Evolutionary conservation across 257 asterid genomes (phyloP).

Genomic region (Ilex asprella): DNA sequence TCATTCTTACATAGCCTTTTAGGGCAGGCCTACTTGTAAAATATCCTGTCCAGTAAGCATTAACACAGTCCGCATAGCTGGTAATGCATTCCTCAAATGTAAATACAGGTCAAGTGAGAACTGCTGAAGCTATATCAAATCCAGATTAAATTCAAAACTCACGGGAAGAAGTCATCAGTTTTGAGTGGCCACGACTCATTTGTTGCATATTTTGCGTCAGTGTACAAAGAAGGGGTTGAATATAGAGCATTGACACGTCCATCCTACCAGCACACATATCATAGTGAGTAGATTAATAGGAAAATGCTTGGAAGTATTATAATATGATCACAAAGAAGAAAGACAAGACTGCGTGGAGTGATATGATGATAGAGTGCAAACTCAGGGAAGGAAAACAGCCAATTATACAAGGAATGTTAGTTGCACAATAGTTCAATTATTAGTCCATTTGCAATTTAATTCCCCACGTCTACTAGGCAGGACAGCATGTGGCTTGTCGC

Average conservation of each 20-base stretch:
- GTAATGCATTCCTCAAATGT: constrained; percentile 16
- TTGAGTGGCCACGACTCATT: constrained; percentile 91
- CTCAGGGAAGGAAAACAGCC: no score
- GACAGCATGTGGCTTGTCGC: no score
- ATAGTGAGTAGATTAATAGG: neutral
- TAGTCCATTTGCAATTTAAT: no score
- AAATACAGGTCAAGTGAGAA: constrained; percentile 6
- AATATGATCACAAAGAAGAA: neutral
- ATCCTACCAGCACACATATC: constrained; percentile 47
- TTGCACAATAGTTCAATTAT: neutral
- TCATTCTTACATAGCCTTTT: constrained; percentile 73
- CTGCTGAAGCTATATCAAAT: neutral
- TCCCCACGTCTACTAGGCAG: no score
- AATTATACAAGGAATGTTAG: neutral
- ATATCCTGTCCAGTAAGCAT: constrained; percentile 98
- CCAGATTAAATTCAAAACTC: constrained; percentile 24
- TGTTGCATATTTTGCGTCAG: constrained; percentile 80
- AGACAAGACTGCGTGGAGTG: neutral
- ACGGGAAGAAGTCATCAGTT: constrained; percentile 91
- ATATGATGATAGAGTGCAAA: neutral
- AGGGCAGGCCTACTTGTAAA: constrained; percentile 87
- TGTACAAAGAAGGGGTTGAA: constrained; percentile 87
- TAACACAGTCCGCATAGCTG: constrained; percentile 88
- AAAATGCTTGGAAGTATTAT: no score
- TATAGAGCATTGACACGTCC: constrained; percentile 97